A percentile compares a stretch with the other conserved stretches of the same genome.
These are phyloP conservation scores for Fusarium camptoceras DNA, from an alignment of 2,329 filamentous ascomycete species.

Conservation along the genomic window DNA sequence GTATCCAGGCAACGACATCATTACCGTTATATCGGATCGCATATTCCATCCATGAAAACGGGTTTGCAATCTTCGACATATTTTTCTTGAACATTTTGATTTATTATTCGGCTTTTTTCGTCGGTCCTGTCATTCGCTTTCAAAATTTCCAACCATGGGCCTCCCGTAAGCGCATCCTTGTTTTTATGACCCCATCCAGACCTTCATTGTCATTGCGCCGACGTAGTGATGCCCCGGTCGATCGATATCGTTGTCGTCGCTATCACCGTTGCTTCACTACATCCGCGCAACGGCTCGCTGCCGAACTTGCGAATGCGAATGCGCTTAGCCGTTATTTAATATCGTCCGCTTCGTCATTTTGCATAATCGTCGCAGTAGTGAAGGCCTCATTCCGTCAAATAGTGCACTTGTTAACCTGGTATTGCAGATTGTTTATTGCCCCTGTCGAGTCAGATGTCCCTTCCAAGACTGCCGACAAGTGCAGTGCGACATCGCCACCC, in stretches of 20 bases:
- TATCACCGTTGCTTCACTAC: constrained; percentile 32
- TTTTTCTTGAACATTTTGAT: not conserved
- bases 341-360: constrained; percentile 21
- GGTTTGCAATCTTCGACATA: not conserved
- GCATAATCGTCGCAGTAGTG: constrained; percentile 25
- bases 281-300: constrained; percentile 35
- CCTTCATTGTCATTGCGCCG: constrained; percentile 36
- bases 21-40: constrained; percentile 3
- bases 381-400: constrained; percentile 14
- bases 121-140: constrained; percentile 30
- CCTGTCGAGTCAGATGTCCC: constrained; percentile 59
- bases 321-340: constrained; percentile 25
- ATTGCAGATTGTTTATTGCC: constrained; percentile 58
- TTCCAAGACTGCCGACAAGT: constrained; percentile 51
- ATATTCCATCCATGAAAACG: constrained; percentile 18
- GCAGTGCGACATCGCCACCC: constrained; percentile 45
- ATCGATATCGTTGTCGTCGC: constrained; percentile 27
- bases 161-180: constrained; percentile 58
- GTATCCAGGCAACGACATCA: constrained; percentile 33
- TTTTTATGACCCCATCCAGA: constrained; percentile 23
- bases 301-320: constrained; percentile 22
- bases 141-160: constrained; percentile 53
- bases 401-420: constrained; percentile 32
- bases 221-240: constrained; percentile 40
- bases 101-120: constrained; percentile 1